Percentiles rank a stretch among this genome's conserved stretches.
Evolutionary conservation across 2,329 filamentous ascomycete species (phyloP).

Genomic region (Tolypocladium nubicola): DNA sequence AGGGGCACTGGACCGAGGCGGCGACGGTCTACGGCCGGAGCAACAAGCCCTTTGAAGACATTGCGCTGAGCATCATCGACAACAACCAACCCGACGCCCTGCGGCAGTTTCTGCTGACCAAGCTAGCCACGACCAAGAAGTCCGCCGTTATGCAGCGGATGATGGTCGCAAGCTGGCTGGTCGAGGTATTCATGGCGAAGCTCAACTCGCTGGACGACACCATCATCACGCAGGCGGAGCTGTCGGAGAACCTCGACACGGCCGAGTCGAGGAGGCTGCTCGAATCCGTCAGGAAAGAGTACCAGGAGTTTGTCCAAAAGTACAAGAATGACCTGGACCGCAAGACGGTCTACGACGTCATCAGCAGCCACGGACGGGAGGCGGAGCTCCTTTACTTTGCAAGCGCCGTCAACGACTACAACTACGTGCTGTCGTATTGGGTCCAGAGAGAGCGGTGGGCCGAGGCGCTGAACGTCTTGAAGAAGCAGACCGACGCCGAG

Average conservation of each 20-base stretch:
- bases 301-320: conserved; percentile 75
- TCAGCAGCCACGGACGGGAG: conserved; percentile 90
- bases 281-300: conserved; percentile 62
- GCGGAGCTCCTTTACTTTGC: conserved; percentile 89
- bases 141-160: conserved; percentile 80
- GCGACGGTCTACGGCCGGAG: conserved; percentile 88
- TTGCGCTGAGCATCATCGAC: conserved; percentile 84
- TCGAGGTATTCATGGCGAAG: conserved; percentile 96
- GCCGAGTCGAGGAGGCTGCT: conserved; percentile 65
- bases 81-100: conserved; percentile 82
- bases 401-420: conserved; percentile 78
- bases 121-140: conserved; percentile 73
- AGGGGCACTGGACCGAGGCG: conserved; percentile 75
- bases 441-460: conserved; percentile 88
- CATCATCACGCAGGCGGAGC: conserved; percentile 78
- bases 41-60: conserved; percentile 94
- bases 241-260: conserved; percentile 60
- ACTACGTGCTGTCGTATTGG: conserved; percentile 95
- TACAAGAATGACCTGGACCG: conserved; percentile 82
- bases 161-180: conserved; percentile 91
- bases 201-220: conserved; percentile 90
- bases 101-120: conserved; percentile 79
- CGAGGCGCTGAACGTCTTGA: conserved; percentile 78
- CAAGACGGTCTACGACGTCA: conserved; percentile 90
- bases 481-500: conserved; percentile 83